Evolutionary conservation across 2,329 filamentous ascomycete species (phyloP).

Genomic region (Gaeumannomyces tritici): DNA sequence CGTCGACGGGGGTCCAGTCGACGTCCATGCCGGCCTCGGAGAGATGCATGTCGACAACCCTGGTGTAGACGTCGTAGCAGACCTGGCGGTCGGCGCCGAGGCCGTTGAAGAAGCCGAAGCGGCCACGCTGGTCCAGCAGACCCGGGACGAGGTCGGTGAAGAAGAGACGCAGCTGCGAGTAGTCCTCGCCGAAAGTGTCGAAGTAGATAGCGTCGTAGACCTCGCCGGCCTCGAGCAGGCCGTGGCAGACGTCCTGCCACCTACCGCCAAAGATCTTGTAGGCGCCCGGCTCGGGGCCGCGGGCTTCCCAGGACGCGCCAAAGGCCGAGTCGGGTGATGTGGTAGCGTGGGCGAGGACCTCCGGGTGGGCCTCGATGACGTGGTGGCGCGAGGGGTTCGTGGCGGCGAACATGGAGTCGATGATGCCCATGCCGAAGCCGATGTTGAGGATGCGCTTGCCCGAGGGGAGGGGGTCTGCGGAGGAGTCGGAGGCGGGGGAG

Average conservation of each 20-base stretch:
- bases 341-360: conserved; percentile 52
- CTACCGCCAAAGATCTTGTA: conserved; percentile 62
- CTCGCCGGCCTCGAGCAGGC: conserved; percentile 56
- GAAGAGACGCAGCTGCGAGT: conserved; percentile 73
- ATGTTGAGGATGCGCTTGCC: conserved; percentile 73
- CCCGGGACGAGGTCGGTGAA: conserved; percentile 81
- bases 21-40: conserved; percentile 83
- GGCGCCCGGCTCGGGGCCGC: conserved; percentile 45
- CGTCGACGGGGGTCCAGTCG: conserved; percentile 70
- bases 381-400: conserved; percentile 63
- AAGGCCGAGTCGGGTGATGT: conserved; percentile 39
- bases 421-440: conserved; percentile 85
- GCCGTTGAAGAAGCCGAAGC: conserved; percentile 84
- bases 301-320: conserved; percentile 43
- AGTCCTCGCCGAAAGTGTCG: conserved; percentile 95
- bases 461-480: conserved; percentile 10
- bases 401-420: conserved; percentile 66
- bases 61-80: conserved; percentile 93
- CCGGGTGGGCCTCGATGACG: conserved; percentile 77
- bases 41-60: conserved; percentile 84
- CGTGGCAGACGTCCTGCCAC: conserved; percentile 74
- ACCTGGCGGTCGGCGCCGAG: conserved; percentile 86
- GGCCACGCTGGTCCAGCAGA: conserved; percentile 60
- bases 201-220: conserved; percentile 89
- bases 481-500: conserved; percentile 13